These are phyloP conservation scores for Sapria himalayana DNA, from an alignment of 345 rosid species.

Conservation along the genomic window DNA sequence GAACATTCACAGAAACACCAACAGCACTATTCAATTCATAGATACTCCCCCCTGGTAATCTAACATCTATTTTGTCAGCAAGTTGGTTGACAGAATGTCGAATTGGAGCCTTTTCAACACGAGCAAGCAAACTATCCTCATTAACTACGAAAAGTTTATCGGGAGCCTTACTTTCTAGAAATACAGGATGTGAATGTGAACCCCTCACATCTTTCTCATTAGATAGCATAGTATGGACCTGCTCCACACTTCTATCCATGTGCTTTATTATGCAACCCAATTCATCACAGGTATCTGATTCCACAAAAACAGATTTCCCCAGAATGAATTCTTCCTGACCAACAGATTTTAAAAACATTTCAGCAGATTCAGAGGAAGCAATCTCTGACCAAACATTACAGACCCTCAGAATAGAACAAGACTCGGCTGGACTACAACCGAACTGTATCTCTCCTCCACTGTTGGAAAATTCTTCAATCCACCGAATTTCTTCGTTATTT, in stretches of 20 bases:
- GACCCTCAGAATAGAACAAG: constrained; percentile 62
- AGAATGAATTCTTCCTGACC: constrained; percentile 65
- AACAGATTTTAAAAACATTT: constrained; percentile 85
- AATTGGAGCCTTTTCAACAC: too few relatives aligned
- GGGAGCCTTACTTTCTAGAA: constrained; percentile 16
- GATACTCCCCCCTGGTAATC: too few relatives aligned
- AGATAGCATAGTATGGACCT: constrained; percentile 14
- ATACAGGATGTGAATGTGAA: constrained; percentile 15
- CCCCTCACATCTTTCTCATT: constrained; percentile 15
- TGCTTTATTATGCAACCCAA: constrained; percentile 42
- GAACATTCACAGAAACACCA: too few relatives aligned
- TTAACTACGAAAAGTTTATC: constrained; percentile 14
- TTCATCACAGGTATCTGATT: constrained; percentile 48
- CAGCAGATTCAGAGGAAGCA: constrained; percentile 73
- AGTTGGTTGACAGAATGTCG: too few relatives aligned
- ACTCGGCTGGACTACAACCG: constrained; percentile 54
- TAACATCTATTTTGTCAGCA: too few relatives aligned
- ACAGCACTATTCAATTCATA: too few relatives aligned
- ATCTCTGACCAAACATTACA: constrained; percentile 99
- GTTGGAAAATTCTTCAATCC: constrained; percentile 84
- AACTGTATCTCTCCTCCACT: constrained; percentile 49
- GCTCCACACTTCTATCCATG: constrained; percentile 47
- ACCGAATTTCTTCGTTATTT: constrained; percentile 57
- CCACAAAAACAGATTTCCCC: constrained; percentile 22
- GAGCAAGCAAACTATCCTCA: constrained; percentile 23